Evolutionary conservation across 768 basidiomycete species (phyloP).

Genomic region (Lentinula aciculospora): DNA sequence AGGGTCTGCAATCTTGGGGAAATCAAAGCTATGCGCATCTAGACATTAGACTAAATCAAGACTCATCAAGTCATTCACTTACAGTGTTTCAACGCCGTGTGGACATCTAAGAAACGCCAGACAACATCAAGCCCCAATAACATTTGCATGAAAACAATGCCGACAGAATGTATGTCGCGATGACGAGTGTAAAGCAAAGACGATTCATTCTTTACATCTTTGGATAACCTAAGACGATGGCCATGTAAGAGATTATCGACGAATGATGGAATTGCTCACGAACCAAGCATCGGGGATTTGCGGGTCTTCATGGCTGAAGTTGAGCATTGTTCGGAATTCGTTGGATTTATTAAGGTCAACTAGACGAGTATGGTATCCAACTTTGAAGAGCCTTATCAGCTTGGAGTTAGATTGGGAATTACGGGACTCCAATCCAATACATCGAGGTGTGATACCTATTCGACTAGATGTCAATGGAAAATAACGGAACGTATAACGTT

Average conservation of each 20-base stretch:
- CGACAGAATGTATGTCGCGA: conserved; percentile 80
- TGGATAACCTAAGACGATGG: conserved; percentile 50
- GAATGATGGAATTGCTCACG: conserved; percentile 8
- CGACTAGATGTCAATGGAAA: not conserved
- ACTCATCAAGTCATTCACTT: conserved; percentile 14
- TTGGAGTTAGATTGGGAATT: conserved; percentile 50
- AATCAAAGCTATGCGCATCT: conserved; percentile 36
- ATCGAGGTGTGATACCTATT: conserved; percentile 51
- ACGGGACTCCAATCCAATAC: conserved; percentile 55
- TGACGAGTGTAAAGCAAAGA: conserved; percentile 67
- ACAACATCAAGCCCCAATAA: conserved; percentile 70
- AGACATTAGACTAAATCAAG: too few species aligned
- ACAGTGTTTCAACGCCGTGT: conserved; percentile 56
- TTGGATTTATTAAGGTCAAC: conserved; percentile 84
- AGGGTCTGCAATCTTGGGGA: conserved; percentile 47
- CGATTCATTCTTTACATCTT: conserved; percentile 74
- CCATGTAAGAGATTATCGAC: not conserved
- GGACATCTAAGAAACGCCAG: conserved; percentile 46
- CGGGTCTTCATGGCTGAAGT: conserved; percentile 19
- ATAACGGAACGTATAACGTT: not conserved
- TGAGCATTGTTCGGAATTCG: conserved; percentile 47
- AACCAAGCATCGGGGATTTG: conserved; percentile 45
- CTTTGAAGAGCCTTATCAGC: conserved; percentile 68
- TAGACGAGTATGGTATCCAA: conserved; percentile 65
- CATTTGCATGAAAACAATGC: conserved; percentile 81